Evolutionary conservation across 2,329 filamentous ascomycete genomes (phyloP), one percentile per base, ranked within the genome.

Genomic region (Exophiala aquamarina): DNA sequence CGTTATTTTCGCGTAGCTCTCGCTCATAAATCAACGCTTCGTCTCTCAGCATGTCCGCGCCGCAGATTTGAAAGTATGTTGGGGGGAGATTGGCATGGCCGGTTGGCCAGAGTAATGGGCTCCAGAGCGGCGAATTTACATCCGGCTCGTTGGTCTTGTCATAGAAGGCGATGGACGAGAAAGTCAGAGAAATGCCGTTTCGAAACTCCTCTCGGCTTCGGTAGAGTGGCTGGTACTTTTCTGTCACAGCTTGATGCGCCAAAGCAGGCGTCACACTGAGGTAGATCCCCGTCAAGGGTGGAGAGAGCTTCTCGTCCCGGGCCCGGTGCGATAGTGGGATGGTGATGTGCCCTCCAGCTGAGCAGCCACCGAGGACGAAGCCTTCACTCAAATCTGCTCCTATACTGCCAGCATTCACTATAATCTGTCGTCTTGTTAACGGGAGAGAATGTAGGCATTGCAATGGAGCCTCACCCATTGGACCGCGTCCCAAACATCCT

Each of bases 311-410:
- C 26, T 72, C 64, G 38, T 74, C 69, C 2, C 67, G 63, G 1
- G 67, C 65, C 2, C 67, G 61, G 47, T 71, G 71, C 1, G 62
- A 63, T n/a, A 68, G 47, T 4, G 64, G 63, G 18, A 69, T 61
- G 1, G 67, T 60, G 44, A 74, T 65, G 51, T 61, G 66, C 1
- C 58, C 72, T 9, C 73, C 74, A 0, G 75, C 71, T 13, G 70
- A 74, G 2, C 66, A 64, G 1, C 75, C 74, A 13, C 72, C 73
- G 5, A 76, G 43, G 11, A 77, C 45, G 51, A 77, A 77, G 0
- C 73, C 74, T 9, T 62, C 63, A 4, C 59, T 56, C 0, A 69
- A 65, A 41, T 74, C 64, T 6, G 68, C 67, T 4, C 63, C 65
- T 3, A 76, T 55, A 37, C 8, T 20, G 1, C 13, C 8, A 3